phyloP scores from a whole-genome alignment of 2,329 filamentous ascomycete species.

The Microdochium nivale region DNA sequence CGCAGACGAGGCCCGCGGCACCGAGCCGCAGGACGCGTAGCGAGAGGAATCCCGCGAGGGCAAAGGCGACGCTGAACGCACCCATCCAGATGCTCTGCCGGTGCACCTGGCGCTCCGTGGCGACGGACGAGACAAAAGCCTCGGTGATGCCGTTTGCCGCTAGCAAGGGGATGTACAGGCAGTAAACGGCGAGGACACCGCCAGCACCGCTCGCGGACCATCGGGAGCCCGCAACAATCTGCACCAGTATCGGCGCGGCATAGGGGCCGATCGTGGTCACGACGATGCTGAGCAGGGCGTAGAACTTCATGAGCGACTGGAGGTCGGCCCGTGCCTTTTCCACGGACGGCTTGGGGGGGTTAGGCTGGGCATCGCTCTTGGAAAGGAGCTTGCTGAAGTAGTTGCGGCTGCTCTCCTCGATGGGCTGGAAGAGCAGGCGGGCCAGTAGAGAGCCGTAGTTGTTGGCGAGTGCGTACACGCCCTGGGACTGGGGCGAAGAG shows the following conservation, averaged over 20 bases:
- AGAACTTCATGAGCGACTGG: slow-evolving; percentile 58
- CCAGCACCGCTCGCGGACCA: slow-evolving; percentile 72
- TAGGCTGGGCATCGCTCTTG: slow-evolving; percentile 1
- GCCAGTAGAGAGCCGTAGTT: slow-evolving; percentile 91
- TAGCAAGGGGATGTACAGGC: slow-evolving; percentile 87
- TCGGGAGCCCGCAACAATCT: slow-evolving; percentile 63
- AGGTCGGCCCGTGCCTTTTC: slow-evolving; percentile 43
- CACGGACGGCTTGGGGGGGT: slow-evolving; percentile 19
- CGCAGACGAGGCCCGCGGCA: slow-evolving; percentile 72
- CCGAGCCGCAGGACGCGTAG: slow-evolving; percentile 62
- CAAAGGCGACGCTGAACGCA: slow-evolving; percentile 70
- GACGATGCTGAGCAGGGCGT: slow-evolving; percentile 63
- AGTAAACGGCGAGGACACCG: slow-evolving; percentile 68
- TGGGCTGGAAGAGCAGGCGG: slow-evolving; percentile 82
- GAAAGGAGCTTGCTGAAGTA: slow-evolving; percentile 77
- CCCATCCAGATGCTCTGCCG: slow-evolving; percentile 78
- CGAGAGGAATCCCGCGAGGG: slow-evolving; percentile 63
- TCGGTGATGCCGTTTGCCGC: slow-evolving; percentile 88
- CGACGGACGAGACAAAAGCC: slow-evolving; percentile 85
- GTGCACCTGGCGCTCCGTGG: slow-evolving; percentile 65
- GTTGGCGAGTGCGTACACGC: slow-evolving; percentile 84
- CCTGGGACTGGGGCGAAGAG: slow-evolving; percentile 72
- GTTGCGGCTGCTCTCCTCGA: slow-evolving; percentile 87
- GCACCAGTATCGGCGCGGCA: slow-evolving; percentile 64
- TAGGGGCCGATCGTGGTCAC: slow-evolving; percentile 65